Conservation (phyloP, 805 yeast genomes). For the Ogataea degrootiae region DNA sequence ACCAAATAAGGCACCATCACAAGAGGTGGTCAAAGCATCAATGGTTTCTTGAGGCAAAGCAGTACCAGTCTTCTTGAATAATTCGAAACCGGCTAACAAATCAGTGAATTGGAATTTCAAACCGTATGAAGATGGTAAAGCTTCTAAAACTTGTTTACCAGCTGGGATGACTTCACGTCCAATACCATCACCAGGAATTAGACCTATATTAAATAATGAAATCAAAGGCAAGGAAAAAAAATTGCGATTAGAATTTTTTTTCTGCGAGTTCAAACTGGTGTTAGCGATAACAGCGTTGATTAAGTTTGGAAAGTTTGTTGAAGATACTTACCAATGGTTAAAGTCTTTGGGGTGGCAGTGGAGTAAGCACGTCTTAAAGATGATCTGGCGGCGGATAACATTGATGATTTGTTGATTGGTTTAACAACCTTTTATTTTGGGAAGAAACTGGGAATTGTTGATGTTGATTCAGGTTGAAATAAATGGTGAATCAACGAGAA, state of each 20-base stretch:
- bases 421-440: neutral
- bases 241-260: neutral
- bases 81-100: conserved; percentile 91
- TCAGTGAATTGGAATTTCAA: conserved; percentile 81
- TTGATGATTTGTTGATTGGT: neutral
- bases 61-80: conserved; percentile 89
- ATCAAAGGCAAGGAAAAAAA: neutral
- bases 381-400: conserved; percentile 22
- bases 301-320: neutral
- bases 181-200: conserved; percentile 98
- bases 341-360: conserved; percentile 38
- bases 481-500: too few relatives aligned
- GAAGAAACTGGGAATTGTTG: neutral
- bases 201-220: conserved; percentile 17
- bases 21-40: conserved; percentile 63
- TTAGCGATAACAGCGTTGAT: conserved; percentile 9
- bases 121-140: conserved; percentile 69
- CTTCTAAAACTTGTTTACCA: conserved; percentile 82
- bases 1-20: conserved; percentile 97
- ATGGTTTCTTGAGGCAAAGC: conserved; percentile 95
- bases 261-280: neutral
- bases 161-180: conserved; percentile 98
- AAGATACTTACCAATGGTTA: conserved; percentile 42
- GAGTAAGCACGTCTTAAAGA: conserved; percentile 28
- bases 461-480: too few relatives aligned